Percentiles rank a stretch among this genome's conserved stretches.
These are phyloP conservation scores for Xylariaceae sp. DNA, from an alignment of 2,329 filamentous ascomycete species.

Conservation along the genomic window DNA sequence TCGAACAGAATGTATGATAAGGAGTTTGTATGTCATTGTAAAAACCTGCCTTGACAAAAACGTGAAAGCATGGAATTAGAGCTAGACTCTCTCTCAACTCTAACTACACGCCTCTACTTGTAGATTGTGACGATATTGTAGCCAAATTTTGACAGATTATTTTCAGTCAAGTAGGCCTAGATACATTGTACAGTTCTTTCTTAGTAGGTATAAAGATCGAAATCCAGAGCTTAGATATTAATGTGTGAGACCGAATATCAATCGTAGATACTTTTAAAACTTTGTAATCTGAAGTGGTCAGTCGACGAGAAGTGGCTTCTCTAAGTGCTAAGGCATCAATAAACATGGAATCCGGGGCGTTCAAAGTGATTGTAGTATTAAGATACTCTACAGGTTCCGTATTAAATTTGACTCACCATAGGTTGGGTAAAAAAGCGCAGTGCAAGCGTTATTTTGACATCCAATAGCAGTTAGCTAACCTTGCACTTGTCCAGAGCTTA, in stretches of 20 bases:
- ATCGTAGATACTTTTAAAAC: constrained; percentile 40
- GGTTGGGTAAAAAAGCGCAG: constrained; percentile 14
- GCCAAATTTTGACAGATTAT: too few relatives aligned
- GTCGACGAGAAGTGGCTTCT: constrained; percentile 35
- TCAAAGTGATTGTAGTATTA: constrained; percentile 39
- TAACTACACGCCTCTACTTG: too few relatives aligned
- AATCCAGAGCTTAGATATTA: constrained; percentile 2
- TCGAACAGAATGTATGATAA: too few relatives aligned
- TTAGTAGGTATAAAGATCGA: too few relatives aligned
- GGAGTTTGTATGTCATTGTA: too few relatives aligned
- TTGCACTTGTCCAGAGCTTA: constrained; percentile 39
- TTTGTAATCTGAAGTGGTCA: constrained; percentile 38
- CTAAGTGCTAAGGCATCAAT: constrained; percentile 37
- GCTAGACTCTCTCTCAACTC: too few relatives aligned
- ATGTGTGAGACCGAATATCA: constrained; percentile 39
- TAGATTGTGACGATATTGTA: too few relatives aligned
- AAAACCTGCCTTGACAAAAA: too few relatives aligned
- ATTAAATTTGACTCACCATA: neutral
- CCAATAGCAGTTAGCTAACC: constrained; percentile 43
- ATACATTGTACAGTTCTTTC: neutral
- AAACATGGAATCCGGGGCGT: constrained; percentile 37
- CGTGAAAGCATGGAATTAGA: too few relatives aligned
- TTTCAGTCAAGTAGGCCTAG: constrained; percentile 1
- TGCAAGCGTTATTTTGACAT: constrained; percentile 39
- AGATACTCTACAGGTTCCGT: constrained; percentile 33